A percentile compares a stretch with the other conserved stretches of the same genome.
These are phyloP conservation scores for Hibiscus trionum DNA, from an alignment of 345 rosid species.

Conservation along the genomic window DNA sequence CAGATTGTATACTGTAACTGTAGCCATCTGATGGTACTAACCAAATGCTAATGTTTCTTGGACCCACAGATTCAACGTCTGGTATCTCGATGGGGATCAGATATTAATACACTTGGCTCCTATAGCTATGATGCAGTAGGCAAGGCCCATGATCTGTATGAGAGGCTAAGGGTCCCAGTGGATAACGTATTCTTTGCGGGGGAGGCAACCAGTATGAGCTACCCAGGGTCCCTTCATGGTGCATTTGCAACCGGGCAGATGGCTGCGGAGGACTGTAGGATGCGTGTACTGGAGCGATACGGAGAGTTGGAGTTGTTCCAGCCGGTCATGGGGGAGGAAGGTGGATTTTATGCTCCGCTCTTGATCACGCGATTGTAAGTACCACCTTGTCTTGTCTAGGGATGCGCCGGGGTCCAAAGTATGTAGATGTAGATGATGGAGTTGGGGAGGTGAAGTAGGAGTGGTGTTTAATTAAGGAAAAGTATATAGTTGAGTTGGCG, in stretches of 20 bases:
- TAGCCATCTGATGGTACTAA: not conserved
- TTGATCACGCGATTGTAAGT: constrained; percentile 70
- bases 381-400: not conserved
- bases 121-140: constrained; percentile 85
- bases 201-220: constrained; percentile 75
- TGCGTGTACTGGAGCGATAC: constrained; percentile 84
- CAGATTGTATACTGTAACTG: constrained; percentile 30
- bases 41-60: not conserved
- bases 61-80: constrained; percentile 9
- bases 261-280: constrained; percentile 93
- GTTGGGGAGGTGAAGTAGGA: not conserved
- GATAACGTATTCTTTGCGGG: constrained; percentile 97
- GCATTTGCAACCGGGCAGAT: constrained; percentile 78
- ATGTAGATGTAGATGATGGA: not conserved
- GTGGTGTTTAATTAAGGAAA: not conserved
- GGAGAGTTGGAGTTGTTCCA: constrained; percentile 76
- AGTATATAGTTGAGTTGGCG: not conserved
- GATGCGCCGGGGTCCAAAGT: not conserved
- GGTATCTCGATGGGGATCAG: constrained; percentile 28
- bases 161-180: constrained; percentile 73
- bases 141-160: constrained; percentile 77
- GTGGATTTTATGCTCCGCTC: constrained; percentile 55
- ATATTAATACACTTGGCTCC: constrained; percentile 71
- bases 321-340: constrained; percentile 70
- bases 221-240: constrained; percentile 84